Evolutionary conservation across 1,284 basidiomycete genomes (phyloP).

Genomic region (Puccinia novopanici): DNA sequence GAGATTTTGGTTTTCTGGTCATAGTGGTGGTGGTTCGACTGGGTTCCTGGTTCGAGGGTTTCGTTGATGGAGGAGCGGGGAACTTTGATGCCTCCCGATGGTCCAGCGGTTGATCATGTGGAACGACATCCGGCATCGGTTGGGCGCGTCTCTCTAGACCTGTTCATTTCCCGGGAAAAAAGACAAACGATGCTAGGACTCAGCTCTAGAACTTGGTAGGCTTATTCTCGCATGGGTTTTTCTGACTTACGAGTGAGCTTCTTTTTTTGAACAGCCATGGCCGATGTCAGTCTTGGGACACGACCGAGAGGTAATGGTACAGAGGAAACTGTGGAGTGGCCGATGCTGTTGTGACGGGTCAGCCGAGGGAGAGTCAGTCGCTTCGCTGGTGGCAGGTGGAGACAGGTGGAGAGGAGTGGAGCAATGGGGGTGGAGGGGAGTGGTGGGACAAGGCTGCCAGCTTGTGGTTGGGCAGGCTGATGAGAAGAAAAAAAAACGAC

Average conservation of each 20-base stretch:
- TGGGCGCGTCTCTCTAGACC: constrained; percentile 19
- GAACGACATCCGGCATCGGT: constrained; percentile 26
- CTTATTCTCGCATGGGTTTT: not conserved
- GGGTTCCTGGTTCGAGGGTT: too few species aligned
- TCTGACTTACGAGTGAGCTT: constrained; percentile 16
- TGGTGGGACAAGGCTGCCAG: too few species aligned
- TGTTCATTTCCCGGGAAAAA: not conserved
- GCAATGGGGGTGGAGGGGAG: too few species aligned
- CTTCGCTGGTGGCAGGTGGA: too few species aligned
- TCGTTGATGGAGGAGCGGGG: not conserved
- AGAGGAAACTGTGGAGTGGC: not conserved
- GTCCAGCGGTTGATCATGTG: not conserved
- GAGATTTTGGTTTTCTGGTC: not conserved
- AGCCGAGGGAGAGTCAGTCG: too few species aligned
- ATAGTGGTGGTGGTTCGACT: too few species aligned
- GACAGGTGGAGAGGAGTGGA: too few species aligned
- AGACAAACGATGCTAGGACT: not conserved
- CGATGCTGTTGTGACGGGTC: not conserved
- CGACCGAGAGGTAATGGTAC: not conserved
- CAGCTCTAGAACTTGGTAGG: not conserved
- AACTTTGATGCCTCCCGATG: not conserved
- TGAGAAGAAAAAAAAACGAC: too few species aligned
- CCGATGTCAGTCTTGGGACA: not conserved
- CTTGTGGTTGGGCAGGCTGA: too few species aligned
- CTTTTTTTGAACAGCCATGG: constrained; percentile 23